Conservation (phyloP, 352 stramenopile genomes). For the Globisporangium cystogenes region DNA sequence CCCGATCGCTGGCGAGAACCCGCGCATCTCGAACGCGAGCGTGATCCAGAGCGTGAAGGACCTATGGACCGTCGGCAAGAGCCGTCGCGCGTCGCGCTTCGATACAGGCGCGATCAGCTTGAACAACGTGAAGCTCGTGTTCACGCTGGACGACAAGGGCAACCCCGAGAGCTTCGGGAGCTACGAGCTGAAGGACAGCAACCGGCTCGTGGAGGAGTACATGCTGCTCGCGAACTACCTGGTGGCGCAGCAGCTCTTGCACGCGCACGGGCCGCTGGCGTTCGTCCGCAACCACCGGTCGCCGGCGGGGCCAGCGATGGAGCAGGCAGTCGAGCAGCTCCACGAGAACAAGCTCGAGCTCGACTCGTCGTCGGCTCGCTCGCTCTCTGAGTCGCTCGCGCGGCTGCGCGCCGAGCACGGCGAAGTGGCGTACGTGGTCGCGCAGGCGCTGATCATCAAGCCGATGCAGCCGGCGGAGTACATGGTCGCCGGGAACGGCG, state of each 20-base stretch:
- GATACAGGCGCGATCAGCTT: conserved; percentile 91
- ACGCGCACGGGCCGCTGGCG: conserved; percentile 75
- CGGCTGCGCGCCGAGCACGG: conserved; percentile 67
- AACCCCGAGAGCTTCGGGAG: conserved; percentile 84
- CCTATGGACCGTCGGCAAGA: conserved; percentile 54
- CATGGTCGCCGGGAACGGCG: conserved; percentile 72
- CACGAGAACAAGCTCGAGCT: conserved; percentile 64
- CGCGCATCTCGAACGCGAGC: conserved; percentile 37
- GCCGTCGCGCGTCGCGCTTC: conserved; percentile 81
- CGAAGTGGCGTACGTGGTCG: conserved; percentile 75
- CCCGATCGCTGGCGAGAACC: conserved; percentile 35
- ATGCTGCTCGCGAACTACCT: conserved; percentile 99
- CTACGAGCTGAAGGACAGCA: conserved; percentile 94
- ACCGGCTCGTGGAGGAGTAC: conserved; percentile 96
- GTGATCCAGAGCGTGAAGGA: conserved; percentile 68
- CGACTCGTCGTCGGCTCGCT: conserved; percentile 75
- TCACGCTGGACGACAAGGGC: conserved; percentile 90
- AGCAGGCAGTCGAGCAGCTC: conserved; percentile 34
- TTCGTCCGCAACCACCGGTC: conserved; percentile 89
- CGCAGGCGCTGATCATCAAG: conserved; percentile 92
- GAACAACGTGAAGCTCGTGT: conserved; percentile 92
- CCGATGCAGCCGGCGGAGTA: conserved; percentile 96
- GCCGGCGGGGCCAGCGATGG: conserved; percentile 52
- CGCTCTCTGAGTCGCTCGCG: conserved; percentile 84
- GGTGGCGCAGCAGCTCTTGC: conserved; percentile 94